Evolutionary conservation across 495 filamentous ascomycete genomes (phyloP), one percentile per base, ranked within the genome.

Genomic region (Aspergillus taichungensis): DNA sequence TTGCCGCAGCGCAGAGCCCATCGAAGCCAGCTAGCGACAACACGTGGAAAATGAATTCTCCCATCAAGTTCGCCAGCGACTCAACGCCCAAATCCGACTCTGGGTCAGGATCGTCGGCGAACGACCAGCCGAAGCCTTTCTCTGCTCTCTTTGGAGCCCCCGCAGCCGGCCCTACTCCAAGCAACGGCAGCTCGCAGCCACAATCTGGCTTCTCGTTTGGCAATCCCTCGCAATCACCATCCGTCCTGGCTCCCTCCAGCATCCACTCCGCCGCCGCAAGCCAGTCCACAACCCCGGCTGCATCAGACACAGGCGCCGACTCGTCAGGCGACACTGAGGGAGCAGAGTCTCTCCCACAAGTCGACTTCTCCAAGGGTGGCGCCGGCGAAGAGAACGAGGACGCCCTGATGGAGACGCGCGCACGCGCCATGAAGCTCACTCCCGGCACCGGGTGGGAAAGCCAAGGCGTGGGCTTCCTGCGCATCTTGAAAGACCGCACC

Each of bases 371-470:
- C 40, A 64, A 69, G 37, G 72, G 72, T 45, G 75, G 80, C 18
- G 76, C 77, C 36, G 85, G 83, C 6, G 84, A 88, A 57, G 83
- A 87, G 55, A 69, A 87, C 46, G 85, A 90, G 55, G 67, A 72
- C 29, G 64, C 79, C 13, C 51, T 84, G 5, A 73, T 79, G 53
- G 78, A 86, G 49, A 71, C 78, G 10, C 76, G 77, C 36, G 76
- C 77, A 32, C 83, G 81, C 55, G 83, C 73, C 7, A 55, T 82
- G 44, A 79, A 81, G 54, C 70, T 74, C 12, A 51, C 50, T 24
- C 34, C 44, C 0, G 47, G 42, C 10, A 56, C 43, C 9, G 61
- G 66, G 6, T 87, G 83, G 82, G 53, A 63, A 10, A 73, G 66
- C 6, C 71, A 78, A 56, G 85, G 83, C 30, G 67, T 83, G 6